Conservation (phyloP, 2,329 filamentous ascomycete genomes). For the Fusarium sp. region DNA sequence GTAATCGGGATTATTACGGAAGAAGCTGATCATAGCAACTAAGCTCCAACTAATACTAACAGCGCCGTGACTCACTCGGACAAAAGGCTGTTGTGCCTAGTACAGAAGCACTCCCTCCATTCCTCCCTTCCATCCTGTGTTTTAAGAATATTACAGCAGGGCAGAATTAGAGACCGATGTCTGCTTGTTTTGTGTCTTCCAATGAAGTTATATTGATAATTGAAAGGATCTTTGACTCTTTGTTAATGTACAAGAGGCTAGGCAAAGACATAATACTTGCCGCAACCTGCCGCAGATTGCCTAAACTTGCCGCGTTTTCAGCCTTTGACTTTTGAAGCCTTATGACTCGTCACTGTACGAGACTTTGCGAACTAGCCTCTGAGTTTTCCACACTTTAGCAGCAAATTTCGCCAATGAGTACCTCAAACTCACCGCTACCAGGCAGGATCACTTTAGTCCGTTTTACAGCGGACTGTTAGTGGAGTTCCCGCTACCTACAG, state of each 20-base stretch:
- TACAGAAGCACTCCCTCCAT: not conserved
- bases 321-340: not conserved
- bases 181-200: too few species aligned
- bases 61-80: not conserved
- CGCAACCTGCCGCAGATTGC: too few species aligned
- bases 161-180: too few species aligned
- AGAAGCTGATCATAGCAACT: not conserved
- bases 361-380: not conserved
- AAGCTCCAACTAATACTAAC: not conserved
- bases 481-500: not conserved
- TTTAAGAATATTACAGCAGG: too few species aligned
- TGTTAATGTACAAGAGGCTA: too few species aligned
- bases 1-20: too few species aligned
- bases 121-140: fast-evolving
- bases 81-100: not conserved
- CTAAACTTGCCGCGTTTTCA: not conserved
- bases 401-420: not conserved
- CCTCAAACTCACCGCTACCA: not conserved
- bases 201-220: fast-evolving
- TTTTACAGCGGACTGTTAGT: not conserved
- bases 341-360: not conserved
- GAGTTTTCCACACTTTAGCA: not conserved
- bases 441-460: not conserved
- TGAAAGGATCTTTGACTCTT: not conserved
- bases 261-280: too few species aligned